Evolutionary conservation across 2,329 filamentous ascomycete species (phyloP), one percentile per base, ranked within the genome.

Genomic region (Calonectria pseudoreteaudii): DNA sequence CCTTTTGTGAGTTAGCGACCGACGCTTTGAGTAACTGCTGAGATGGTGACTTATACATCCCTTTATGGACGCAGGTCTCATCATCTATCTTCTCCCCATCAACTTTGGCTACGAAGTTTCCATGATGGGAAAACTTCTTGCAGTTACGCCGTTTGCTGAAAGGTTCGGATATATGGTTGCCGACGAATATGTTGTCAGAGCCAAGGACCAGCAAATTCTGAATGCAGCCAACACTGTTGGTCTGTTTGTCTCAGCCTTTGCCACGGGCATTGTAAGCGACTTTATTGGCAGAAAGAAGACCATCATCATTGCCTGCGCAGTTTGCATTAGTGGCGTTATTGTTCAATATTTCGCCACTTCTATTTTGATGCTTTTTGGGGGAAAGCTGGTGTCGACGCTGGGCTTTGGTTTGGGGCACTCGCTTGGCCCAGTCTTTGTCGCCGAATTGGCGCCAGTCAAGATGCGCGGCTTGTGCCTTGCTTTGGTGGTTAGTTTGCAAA

Each of bases 351-450:
- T 78, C 62, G 68, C 73, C 23, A 66, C 56, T 1, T 74, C 76
- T 14, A 80, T 82, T 62, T 30, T 76, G 64, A 76, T 77, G 74
- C 72, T 83, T 14, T 83, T 82, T 44, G 81, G 77, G 9, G 81
- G 81, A 58, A 83, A 82, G 72, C 64, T 82, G 11, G 56, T 82
- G 16, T 76, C 76, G 10, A 81, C 80, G 2, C 71, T 83, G 30
- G 81, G 82, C 3, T 83, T 82, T 49, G 81, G 82, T 8, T 68
- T 83, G 1, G 81, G 82, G 1, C 81, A 82, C 67, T 80, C 81
- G 2, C 75, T 83, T 8, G 81, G 78, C 1, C 82, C 82, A 1
- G 82, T 83, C 14, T 82, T 80, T 41, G 81, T 83, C 16, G 81
- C 82, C 8, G 82, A 83, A 75, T 66, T 83, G 26, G 81, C 82